Evolutionary conservation across 1,139 yeast genomes (phyloP).

Genomic region (Lodderomyces margitis): DNA sequence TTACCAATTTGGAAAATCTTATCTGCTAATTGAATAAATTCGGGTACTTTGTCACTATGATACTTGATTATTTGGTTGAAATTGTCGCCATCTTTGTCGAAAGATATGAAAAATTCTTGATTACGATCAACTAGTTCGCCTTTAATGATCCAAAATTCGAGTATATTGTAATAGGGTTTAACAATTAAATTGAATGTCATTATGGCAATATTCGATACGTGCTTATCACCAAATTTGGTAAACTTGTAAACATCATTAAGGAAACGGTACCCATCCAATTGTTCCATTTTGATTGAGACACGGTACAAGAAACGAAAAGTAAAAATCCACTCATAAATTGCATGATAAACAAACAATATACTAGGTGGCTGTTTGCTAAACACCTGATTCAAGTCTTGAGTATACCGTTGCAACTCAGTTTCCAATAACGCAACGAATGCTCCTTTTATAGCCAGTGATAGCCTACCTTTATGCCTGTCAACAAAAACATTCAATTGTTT

Average conservation of each 20-base stretch:
- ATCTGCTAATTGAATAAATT: slow-evolving; percentile 46
- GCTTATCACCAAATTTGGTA: slow-evolving; percentile 62
- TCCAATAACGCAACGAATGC: slow-evolving; percentile 62
- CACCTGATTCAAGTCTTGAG: slow-evolving; percentile 52
- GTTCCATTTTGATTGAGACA: slow-evolving; percentile 34
- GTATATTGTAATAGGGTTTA: slow-evolving; percentile 60
- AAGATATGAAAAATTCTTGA: slow-evolving; percentile 68
- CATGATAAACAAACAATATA: slow-evolving; percentile 41
- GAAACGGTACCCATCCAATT: slow-evolving; percentile 51
- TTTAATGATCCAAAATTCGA: slow-evolving; percentile 65
- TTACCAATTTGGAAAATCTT: slow-evolving; percentile 77
- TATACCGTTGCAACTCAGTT: slow-evolving; percentile 52
- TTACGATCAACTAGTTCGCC: slow-evolving; percentile 61
- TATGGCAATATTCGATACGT: slow-evolving; percentile 42
- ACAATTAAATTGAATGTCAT: slow-evolving; percentile 49
- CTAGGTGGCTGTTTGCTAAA: slow-evolving; percentile 34
- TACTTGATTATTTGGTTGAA: slow-evolving; percentile 38
- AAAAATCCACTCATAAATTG: slow-evolving; percentile 45
- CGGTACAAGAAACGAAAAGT: slow-evolving; percentile 56
- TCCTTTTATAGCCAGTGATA: slow-evolving; percentile 55
- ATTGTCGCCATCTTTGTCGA: slow-evolving; percentile 27
- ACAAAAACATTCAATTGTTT: slow-evolving; percentile 38
- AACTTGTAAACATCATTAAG: slow-evolving; percentile 52
- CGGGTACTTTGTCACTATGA: slow-evolving; percentile 51
- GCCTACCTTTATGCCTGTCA: slow-evolving; percentile 26